Conservation (phyloP, 352 stramenopile species). For the Phytophthora cryptogea region DNA sequence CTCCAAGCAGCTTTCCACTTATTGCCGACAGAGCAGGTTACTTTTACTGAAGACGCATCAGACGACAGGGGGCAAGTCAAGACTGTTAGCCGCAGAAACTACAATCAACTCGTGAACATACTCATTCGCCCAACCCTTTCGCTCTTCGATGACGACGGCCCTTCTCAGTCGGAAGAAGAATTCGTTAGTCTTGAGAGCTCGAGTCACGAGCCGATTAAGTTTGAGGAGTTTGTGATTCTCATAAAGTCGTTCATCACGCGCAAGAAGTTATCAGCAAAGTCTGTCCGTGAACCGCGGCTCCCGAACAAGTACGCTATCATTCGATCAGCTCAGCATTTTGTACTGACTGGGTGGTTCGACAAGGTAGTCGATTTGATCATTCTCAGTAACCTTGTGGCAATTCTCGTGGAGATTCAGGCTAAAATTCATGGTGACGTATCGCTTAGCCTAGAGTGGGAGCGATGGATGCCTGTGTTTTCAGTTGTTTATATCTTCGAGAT, state of each 20-base stretch:
- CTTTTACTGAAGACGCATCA: slow-evolving; percentile 1
- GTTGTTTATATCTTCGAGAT: slow-evolving; percentile 80
- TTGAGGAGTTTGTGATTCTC: slow-evolving; percentile 35
- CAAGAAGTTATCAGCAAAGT: slow-evolving; percentile 19
- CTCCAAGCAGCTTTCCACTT: slow-evolving; percentile 58
- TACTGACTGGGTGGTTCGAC: slow-evolving; percentile 41
- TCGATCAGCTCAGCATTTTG: slow-evolving; percentile 28
- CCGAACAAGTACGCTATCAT: slow-evolving; percentile 30
- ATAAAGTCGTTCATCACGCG: slow-evolving; percentile 35
- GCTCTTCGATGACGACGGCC: slow-evolving; percentile 33
- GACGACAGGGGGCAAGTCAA: slow-evolving; percentile 20
- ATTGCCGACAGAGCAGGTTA: slow-evolving; percentile 25
- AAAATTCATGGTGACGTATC: slow-evolving; percentile 38
- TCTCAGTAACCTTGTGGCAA: slow-evolving; percentile 48
- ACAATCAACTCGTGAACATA: slow-evolving; percentile 33
- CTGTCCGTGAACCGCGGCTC: slow-evolving; percentile 4
- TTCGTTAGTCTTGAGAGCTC: slow-evolving; percentile 8
- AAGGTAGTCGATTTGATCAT: slow-evolving; percentile 44
- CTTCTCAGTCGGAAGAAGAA: background rate
- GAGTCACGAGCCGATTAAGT: slow-evolving; percentile 26
- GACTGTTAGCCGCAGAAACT: slow-evolving; percentile 30
- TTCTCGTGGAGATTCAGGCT: slow-evolving; percentile 56
- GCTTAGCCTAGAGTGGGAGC: slow-evolving; percentile 42
- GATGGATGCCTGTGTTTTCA: slow-evolving; percentile 74
- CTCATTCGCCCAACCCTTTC: slow-evolving; percentile 39